Evolutionary conservation across 2,329 filamentous ascomycete genomes (phyloP).

Genomic region (Venturia aucupariae): DNA sequence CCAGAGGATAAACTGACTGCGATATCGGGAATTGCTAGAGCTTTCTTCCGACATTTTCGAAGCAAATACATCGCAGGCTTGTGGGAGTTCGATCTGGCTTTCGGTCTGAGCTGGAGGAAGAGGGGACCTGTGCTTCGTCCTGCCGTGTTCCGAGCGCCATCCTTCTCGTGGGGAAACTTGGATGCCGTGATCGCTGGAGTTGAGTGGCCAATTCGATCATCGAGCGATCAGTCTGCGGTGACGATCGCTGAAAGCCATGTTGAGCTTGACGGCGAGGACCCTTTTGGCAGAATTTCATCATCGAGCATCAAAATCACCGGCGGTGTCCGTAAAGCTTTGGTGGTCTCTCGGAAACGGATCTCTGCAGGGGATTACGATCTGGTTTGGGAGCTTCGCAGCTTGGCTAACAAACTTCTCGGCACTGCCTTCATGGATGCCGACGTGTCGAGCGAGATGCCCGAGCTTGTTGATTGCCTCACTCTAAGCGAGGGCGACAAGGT

Average conservation of each 20-base stretch:
- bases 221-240: neutral
- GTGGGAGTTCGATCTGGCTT: constrained; percentile 11
- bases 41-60: constrained; percentile 13
- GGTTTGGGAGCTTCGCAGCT: constrained; percentile 12
- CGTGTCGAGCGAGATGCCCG: neutral
- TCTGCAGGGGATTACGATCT: constrained; percentile 9
- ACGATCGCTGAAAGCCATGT: constrained; percentile 11
- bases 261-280: constrained; percentile 9
- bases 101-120: constrained; percentile 12
- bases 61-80: constrained; percentile 13
- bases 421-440: constrained; percentile 15
- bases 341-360: constrained; percentile 9
- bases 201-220: constrained; percentile 13
- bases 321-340: constrained; percentile 1
- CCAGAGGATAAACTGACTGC: constrained; percentile 14
- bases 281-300: constrained; percentile 9
- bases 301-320: constrained; percentile 10
- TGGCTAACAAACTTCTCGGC: constrained; percentile 9
- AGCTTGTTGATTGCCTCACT: constrained; percentile 12
- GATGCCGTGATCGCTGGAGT: constrained; percentile 7
- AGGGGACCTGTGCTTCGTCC: constrained; percentile 8
- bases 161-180: constrained; percentile 14
- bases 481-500: constrained; percentile 12
- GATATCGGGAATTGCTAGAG: constrained; percentile 14
- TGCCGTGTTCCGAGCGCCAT: constrained; percentile 10